Conservation (phyloP, 192 early-diverging fungal species). For the Linnemannia elongata region DNA sequence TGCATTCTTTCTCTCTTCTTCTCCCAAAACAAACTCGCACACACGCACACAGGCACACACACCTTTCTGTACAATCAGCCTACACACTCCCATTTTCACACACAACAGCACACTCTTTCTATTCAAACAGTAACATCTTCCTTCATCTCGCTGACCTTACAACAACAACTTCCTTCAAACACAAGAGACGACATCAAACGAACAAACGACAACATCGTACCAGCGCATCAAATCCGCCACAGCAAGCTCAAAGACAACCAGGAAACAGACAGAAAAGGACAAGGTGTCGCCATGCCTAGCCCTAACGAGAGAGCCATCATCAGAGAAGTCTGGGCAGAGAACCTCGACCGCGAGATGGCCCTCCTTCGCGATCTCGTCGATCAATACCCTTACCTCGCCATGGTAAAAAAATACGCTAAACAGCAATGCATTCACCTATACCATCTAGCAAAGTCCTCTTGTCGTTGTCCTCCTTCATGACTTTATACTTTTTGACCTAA, state of each 20-base stretch:
- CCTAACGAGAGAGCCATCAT: constrained; percentile 71
- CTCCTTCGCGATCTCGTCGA: constrained; percentile 89
- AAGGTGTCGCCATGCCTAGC: constrained; percentile 43
- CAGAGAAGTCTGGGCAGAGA: constrained; percentile 93
- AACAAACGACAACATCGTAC: neutral
- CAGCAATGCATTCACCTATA: neutral
- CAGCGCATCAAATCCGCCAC: neutral
- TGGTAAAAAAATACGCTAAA: constrained; percentile 72
- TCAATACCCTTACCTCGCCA: constrained; percentile 94
- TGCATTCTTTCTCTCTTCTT: neutral
- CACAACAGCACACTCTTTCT: neutral
- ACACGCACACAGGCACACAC: neutral
- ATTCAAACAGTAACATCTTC: neutral
- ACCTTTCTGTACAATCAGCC: neutral
- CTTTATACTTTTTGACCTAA: neutral
- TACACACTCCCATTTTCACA: neutral
- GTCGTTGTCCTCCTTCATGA: neutral
- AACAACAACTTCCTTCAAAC: no score
- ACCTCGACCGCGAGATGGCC: constrained; percentile 94
- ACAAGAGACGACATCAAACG: no score
- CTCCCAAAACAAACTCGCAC: constrained; percentile 2
- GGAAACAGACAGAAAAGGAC: neutral
- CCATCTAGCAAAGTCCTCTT: neutral
- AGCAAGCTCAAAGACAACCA: neutral
- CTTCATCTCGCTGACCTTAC: neutral